Evolutionary conservation across 495 filamentous ascomycete species (phyloP).

Genomic region (Saxophila tyrrhenica): DNA sequence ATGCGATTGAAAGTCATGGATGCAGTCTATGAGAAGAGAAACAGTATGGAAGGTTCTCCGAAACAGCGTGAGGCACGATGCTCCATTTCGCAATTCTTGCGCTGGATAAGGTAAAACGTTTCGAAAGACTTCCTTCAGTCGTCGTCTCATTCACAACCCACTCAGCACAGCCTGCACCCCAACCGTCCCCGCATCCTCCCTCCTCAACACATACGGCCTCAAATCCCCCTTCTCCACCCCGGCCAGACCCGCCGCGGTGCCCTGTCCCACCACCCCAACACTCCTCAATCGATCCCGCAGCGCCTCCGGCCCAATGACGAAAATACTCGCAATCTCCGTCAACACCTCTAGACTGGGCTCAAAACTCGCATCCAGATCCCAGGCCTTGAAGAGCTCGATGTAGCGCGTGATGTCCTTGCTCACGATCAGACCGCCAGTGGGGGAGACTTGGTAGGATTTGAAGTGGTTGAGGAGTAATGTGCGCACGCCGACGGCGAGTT

Average conservation of each 20-base stretch:
- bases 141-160: slow-evolving; percentile 7
- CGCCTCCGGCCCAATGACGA: slow-evolving; percentile 87
- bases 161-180: slow-evolving; percentile 72
- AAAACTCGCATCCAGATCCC: slow-evolving; percentile 61
- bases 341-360: slow-evolving; percentile 69
- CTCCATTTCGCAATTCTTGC: too few species aligned
- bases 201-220: slow-evolving; percentile 64
- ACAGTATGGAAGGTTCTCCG: too few species aligned
- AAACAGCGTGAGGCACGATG: too few species aligned
- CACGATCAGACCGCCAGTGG: slow-evolving; percentile 86
- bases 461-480: slow-evolving; percentile 78
- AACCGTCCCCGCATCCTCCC: slow-evolving; percentile 70
- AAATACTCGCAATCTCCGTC: slow-evolving; percentile 89
- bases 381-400: slow-evolving; percentile 56
- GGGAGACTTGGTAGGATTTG: slow-evolving; percentile 83
- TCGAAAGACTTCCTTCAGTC: too few species aligned
- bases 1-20: too few species aligned
- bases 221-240: slow-evolving; percentile 57
- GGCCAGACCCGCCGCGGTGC: slow-evolving; percentile 30
- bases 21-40: too few species aligned
- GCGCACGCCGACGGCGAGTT: slow-evolving; percentile 71
- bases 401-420: slow-evolving; percentile 93
- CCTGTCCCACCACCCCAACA: slow-evolving; percentile 23
- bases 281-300: slow-evolving; percentile 66
- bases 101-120: too few species aligned